Conservation (phyloP, 2,329 filamentous ascomycete species). For the Graphilbum sp. region DNA sequence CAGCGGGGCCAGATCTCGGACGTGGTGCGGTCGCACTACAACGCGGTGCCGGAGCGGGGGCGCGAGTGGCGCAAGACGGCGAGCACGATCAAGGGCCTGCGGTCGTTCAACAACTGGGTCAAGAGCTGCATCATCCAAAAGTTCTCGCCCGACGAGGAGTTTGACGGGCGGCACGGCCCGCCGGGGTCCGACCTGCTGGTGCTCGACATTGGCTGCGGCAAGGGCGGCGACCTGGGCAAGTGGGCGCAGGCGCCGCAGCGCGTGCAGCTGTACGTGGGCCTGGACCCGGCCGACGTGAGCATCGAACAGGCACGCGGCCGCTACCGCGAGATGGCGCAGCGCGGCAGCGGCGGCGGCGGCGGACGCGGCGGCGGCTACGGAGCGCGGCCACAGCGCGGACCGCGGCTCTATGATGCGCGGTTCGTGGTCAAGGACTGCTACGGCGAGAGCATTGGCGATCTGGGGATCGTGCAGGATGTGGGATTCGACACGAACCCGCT, state of each 20-base stretch:
- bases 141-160: conserved; percentile 70
- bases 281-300: conserved; percentile 84
- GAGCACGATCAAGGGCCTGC: conserved; percentile 84
- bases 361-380: conserved; percentile 18
- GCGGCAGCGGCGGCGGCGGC: conserved; percentile 30
- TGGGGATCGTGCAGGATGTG: conserved; percentile 69
- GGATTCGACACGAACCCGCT: conserved; percentile 69
- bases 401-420: conserved; percentile 62
- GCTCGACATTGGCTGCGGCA: conserved; percentile 89
- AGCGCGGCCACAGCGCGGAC: conserved; percentile 28
- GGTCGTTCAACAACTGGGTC: conserved; percentile 97
- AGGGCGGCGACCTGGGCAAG: conserved; percentile 87
- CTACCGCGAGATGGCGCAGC: conserved; percentile 55
- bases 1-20: conserved; percentile 52
- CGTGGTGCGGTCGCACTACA: conserved; percentile 87
- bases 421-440: conserved; percentile 92
- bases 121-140: conserved; percentile 97
- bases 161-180: conserved; percentile 41
- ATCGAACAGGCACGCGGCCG: conserved; percentile 81
- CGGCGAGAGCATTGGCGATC: conserved; percentile 63
- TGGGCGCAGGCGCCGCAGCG: conserved; percentile 89
- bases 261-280: conserved; percentile 83
- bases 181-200: conserved; percentile 51
- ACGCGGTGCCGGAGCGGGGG: conserved; percentile 82
- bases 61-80: conserved; percentile 90